Conservation (phyloP, 2,329 filamentous ascomycete species). For the Claviceps digitariae region DNA sequence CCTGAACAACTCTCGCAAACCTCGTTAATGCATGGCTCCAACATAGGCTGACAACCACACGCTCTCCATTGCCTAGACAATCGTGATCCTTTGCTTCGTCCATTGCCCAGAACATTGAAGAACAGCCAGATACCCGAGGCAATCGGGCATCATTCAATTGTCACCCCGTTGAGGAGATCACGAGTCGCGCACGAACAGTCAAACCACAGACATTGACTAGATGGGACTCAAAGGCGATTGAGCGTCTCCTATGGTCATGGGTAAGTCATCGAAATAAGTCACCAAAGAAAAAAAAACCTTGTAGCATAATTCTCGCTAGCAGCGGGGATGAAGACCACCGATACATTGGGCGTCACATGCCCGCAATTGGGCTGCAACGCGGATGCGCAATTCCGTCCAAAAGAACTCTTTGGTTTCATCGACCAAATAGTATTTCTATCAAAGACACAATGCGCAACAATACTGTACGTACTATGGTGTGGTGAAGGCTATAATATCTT, state of each 20-base stretch:
- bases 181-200: background rate
- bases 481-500: background rate
- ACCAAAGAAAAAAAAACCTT: too few species aligned
- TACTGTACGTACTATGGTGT: background rate
- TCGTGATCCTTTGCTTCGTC: background rate
- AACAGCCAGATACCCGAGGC: background rate
- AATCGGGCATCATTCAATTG: conserved; percentile 1
- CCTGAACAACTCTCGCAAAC: background rate
- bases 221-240: background rate
- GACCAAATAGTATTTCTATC: background rate
- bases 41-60: background rate
- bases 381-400: background rate
- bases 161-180: background rate
- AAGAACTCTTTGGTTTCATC: background rate
- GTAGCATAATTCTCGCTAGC: background rate
- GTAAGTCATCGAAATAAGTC: background rate
- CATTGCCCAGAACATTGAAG: background rate
- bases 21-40: background rate
- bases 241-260: background rate
- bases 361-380: background rate
- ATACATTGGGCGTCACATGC: background rate
- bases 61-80: background rate
- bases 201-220: background rate
- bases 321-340: background rate
- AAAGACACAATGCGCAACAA: background rate